Conservation (phyloP, 495 filamentous ascomycete species). For the Hypoxylon rickii region DNA sequence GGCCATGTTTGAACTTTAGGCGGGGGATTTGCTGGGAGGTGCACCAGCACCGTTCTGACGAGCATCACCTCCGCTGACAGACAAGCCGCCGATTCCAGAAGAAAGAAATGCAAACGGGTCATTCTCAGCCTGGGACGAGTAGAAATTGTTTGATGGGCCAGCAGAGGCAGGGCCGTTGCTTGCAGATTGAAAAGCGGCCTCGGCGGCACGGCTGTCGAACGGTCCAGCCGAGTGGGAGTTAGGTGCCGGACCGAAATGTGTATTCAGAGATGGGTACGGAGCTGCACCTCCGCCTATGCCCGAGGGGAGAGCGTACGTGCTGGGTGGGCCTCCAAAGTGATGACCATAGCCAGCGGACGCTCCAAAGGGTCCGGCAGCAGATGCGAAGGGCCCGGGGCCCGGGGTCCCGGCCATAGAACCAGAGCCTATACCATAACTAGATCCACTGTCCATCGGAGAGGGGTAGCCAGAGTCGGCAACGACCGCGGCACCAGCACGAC, state of each 20-base stretch:
- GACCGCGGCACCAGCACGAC: slow-evolving; percentile 88
- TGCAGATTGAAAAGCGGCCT: slow-evolving; percentile 88
- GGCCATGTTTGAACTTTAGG: slow-evolving; percentile 43
- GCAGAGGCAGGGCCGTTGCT: slow-evolving; percentile 70
- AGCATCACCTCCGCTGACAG: slow-evolving; percentile 80
- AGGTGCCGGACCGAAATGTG: slow-evolving; percentile 70
- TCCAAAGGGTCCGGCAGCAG: slow-evolving; percentile 67
- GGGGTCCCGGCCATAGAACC: slow-evolving; percentile 85
- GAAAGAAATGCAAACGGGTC: slow-evolving; percentile 93
- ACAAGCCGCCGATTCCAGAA: slow-evolving; percentile 75
- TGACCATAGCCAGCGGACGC: slow-evolving; percentile 80
- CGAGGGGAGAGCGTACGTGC: slow-evolving; percentile 89
- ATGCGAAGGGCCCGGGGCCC: slow-evolving; percentile 79
- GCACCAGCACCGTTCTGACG: slow-evolving; percentile 75
- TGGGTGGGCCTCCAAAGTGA: slow-evolving; percentile 85
- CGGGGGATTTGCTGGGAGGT: slow-evolving; percentile 66
- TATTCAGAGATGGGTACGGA: slow-evolving; percentile 83
- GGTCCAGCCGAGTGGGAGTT: slow-evolving; percentile 82
- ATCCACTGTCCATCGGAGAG: slow-evolving; percentile 84
- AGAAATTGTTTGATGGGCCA: slow-evolving; percentile 65
- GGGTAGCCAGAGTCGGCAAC: slow-evolving; percentile 93
- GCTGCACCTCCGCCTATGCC: slow-evolving; percentile 78
- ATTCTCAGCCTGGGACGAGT: slow-evolving; percentile 60
- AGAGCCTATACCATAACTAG: slow-evolving; percentile 74
- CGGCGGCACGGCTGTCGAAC: slow-evolving; percentile 90